These are phyloP conservation scores for Pythium volutum DNA, from an alignment of 352 stramenopile genomes.

Conservation along the genomic window DNA sequence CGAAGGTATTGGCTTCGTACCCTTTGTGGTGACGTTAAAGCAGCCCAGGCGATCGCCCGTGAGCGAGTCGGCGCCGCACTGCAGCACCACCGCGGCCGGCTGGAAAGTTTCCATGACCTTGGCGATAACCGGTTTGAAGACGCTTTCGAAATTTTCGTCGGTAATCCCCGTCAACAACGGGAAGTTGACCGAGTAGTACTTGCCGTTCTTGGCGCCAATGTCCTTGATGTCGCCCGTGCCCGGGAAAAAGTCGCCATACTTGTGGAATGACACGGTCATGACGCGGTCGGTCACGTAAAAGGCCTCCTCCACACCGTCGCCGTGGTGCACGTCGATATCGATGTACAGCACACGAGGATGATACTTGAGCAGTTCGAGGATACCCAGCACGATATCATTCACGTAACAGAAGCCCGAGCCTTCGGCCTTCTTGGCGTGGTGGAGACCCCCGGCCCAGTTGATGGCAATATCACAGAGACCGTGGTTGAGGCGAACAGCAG, in stretches of 20 bases:
- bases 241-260: slow-evolving; percentile 99
- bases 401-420: slow-evolving; percentile 99
- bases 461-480: slow-evolving; percentile 97
- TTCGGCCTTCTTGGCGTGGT: slow-evolving; percentile 99
- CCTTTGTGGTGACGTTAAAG: slow-evolving; percentile 98
- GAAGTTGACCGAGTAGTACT: slow-evolving; percentile 99
- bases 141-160: slow-evolving; percentile 92
- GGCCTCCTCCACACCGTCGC: slow-evolving; percentile 98
- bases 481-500: slow-evolving; percentile 96
- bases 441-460: slow-evolving; percentile 98
- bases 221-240: slow-evolving; percentile 91
- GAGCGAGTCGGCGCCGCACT: slow-evolving; percentile 98
- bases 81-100: slow-evolving; percentile 97
- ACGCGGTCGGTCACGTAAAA: slow-evolving; percentile 99
- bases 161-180: slow-evolving; percentile 98
- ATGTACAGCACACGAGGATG: slow-evolving; percentile 99
- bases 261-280: slow-evolving; percentile 99
- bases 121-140: slow-evolving; percentile 91
- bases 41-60: slow-evolving; percentile 97
- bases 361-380: slow-evolving; percentile 97
- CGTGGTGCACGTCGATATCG: slow-evolving; percentile 99
- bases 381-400: slow-evolving; percentile 98
- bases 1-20: slow-evolving; percentile 55
- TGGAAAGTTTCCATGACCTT: slow-evolving; percentile 97
- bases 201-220: slow-evolving; percentile 87